Evolutionary conservation across 345 rosid species (phyloP).

Genomic region (Odontarrhena argentea): DNA sequence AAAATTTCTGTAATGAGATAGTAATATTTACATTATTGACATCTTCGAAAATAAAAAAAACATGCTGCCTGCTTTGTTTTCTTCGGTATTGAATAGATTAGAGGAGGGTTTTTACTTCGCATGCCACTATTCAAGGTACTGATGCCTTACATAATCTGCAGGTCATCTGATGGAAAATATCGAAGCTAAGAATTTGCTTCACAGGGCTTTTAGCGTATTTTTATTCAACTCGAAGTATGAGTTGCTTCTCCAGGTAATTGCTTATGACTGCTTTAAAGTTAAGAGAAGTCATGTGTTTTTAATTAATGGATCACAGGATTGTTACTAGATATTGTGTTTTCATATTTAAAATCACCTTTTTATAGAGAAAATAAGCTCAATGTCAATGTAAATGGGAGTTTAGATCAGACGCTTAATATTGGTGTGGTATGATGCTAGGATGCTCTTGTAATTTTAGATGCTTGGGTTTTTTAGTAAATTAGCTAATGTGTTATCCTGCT

Average conservation of each 20-base stretch:
- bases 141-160: conserved; percentile 41
- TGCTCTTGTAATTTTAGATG: conserved; percentile 4
- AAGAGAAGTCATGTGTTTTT: background rate
- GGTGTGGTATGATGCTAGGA: conserved; percentile 13
- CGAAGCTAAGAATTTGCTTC: conserved; percentile 71
- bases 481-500: background rate
- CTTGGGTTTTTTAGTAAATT: background rate
- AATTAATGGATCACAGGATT: background rate
- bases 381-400: background rate
- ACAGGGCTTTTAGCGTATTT: conserved; percentile 97
- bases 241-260: conserved; percentile 88
- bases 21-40: background rate
- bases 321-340: conserved; percentile 5
- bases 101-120: background rate
- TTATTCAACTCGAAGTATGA: conserved; percentile 91
- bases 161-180: conserved; percentile 98
- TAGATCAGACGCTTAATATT: conserved; percentile 10
- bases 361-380: conserved; percentile 8
- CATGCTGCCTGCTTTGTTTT: background rate
- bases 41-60: background rate
- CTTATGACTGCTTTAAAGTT: conserved; percentile 25
- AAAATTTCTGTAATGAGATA: background rate
- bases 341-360: conserved; percentile 12
- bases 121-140: conserved; percentile 3
- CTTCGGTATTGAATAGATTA: background rate